phyloP scores from a whole-genome alignment of 2,329 filamentous ascomycete genomes.

The Claviceps maximensis region DNA sequence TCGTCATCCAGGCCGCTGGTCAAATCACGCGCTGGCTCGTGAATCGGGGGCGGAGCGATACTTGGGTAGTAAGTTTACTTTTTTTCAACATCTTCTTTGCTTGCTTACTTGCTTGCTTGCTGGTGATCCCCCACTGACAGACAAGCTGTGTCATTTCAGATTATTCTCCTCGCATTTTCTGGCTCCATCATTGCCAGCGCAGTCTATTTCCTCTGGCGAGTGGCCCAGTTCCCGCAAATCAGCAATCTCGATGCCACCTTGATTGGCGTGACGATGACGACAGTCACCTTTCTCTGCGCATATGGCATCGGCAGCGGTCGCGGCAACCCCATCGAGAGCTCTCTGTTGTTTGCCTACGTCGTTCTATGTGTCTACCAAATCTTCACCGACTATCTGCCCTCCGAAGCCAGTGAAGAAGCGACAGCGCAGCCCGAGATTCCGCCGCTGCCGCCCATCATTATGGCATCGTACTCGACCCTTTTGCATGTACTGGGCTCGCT shows the following conservation, averaged over 20 bases:
- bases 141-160: constrained; percentile 37
- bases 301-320: constrained; percentile 91
- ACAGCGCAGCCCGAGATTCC: constrained; percentile 72
- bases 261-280: constrained; percentile 86
- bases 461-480: constrained; percentile 92
- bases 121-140: not conserved
- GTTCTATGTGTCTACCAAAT: constrained; percentile 99
- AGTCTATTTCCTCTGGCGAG: constrained; percentile 91
- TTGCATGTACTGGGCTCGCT: constrained; percentile 71
- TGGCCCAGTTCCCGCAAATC: constrained; percentile 86
- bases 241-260: constrained; percentile 84
- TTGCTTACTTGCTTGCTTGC: not conserved
- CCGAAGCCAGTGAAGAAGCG: constrained; percentile 41
- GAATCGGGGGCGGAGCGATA: constrained; percentile 84
- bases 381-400: constrained; percentile 93
- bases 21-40: constrained; percentile 93
- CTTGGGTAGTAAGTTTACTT: constrained; percentile 69
- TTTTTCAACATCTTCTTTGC: not conserved
- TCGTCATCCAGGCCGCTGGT: constrained; percentile 89
- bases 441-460: constrained; percentile 91
- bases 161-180: constrained; percentile 74
- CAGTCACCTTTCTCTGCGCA: constrained; percentile 79
- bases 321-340: constrained; percentile 91
- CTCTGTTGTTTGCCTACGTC: constrained; percentile 88
- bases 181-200: constrained; percentile 87